Percentiles rank a stretch among this genome's conserved stretches.
These are phyloP conservation scores for Phaffomyces thermotolerans DNA, from an alignment of 805 yeast species.

Conservation along the genomic window DNA sequence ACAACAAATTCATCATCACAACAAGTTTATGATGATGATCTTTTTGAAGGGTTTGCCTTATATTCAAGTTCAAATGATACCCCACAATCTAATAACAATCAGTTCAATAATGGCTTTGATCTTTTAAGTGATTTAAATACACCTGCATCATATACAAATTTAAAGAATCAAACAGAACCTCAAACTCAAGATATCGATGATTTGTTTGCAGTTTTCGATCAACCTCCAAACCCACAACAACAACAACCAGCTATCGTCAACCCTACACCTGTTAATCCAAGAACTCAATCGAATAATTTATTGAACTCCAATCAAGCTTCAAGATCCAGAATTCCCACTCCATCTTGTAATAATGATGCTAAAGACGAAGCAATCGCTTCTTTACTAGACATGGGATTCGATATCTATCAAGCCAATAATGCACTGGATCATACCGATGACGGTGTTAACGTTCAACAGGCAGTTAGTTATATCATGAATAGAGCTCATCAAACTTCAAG, in stretches of 20 bases:
- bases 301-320: too few species aligned
- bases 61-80: background rate
- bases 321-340: slow-evolving; percentile 1
- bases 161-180: background rate
- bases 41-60: slow-evolving; percentile 18
- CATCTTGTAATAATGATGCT: slow-evolving; percentile 11
- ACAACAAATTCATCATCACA: background rate
- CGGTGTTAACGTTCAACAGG: slow-evolving; percentile 55
- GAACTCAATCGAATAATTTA: background rate
- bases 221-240: slow-evolving; percentile 9
- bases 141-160: background rate
- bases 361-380: slow-evolving; percentile 55
- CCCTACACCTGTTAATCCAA: slow-evolving; percentile 5
- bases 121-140: background rate
- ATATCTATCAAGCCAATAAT: slow-evolving; percentile 47
- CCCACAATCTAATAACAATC: background rate
- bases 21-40: slow-evolving; percentile 5
- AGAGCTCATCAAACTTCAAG: slow-evolving; percentile 42
- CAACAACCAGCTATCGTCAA: background rate
- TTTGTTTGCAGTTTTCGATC: slow-evolving; percentile 27
- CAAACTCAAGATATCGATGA: slow-evolving; percentile 22
- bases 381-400: slow-evolving; percentile 74
- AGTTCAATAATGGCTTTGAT: background rate
- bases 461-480: slow-evolving; percentile 60
- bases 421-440: slow-evolving; percentile 47